Evolutionary conservation across 2,329 filamentous ascomycete species (phyloP).

Genomic region (Mariannaea sp.): DNA sequence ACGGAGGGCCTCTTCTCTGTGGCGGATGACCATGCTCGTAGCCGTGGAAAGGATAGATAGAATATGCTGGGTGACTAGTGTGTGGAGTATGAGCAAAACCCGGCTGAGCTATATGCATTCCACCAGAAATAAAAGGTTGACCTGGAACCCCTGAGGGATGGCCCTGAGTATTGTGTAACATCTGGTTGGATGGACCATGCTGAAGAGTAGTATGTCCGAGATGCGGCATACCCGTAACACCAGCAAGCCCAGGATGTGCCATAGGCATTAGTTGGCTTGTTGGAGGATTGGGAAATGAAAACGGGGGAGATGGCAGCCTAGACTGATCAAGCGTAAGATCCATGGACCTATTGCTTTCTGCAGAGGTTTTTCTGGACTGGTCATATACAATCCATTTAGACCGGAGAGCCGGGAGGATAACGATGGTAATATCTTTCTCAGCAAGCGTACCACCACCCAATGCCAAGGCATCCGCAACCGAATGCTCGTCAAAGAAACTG

Average conservation of each 20-base stretch:
- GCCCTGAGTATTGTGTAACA: neutral
- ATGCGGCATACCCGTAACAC: neutral
- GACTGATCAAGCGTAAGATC: conserved; percentile 2
- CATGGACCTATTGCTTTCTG: conserved; percentile 6
- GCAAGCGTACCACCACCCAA: conserved; percentile 30
- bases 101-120: conserved; percentile 17
- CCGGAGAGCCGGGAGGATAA: conserved; percentile 36
- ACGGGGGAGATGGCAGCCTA: neutral
- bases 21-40: conserved; percentile 6
- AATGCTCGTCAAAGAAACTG: conserved; percentile 38
- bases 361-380: neutral
- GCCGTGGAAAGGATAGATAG: conserved; percentile 2
- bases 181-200: conserved; percentile 16
- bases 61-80: neutral
- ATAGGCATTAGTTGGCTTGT: conserved; percentile 6
- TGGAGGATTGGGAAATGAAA: neutral
- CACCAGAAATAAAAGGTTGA: conserved; percentile 7
- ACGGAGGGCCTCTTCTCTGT: neutral
- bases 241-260: neutral
- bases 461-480: conserved; percentile 35
- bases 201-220: conserved; percentile 15
- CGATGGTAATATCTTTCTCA: conserved; percentile 36
- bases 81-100: conserved; percentile 8
- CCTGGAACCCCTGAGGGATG: neutral
- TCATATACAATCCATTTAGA: conserved; percentile 40